Conservation (phyloP, 2,329 filamentous ascomycete genomes). For the Xylaria sp. region DNA sequence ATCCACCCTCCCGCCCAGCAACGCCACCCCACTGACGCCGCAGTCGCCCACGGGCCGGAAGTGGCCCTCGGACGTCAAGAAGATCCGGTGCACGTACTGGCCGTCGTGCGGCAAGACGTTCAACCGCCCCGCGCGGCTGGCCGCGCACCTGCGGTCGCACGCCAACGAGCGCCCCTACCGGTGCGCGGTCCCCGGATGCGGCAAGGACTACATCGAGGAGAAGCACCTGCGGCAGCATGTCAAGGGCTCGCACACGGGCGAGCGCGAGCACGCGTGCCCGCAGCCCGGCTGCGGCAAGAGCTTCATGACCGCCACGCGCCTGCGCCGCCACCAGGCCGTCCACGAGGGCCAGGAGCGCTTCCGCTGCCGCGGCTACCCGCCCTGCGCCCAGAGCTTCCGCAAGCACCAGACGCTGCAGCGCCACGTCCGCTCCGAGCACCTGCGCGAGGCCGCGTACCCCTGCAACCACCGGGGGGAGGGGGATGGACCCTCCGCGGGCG, state of each 20-base stretch:
- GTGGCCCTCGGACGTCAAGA: conserved; percentile 75
- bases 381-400: conserved; percentile 78
- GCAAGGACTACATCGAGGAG: conserved; percentile 82
- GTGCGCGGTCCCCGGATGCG: conserved; percentile 71
- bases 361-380: conserved; percentile 69
- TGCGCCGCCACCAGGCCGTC: conserved; percentile 76
- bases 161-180: conserved; percentile 80
- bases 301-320: conserved; percentile 78
- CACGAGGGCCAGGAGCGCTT: conserved; percentile 79
- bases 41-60: conserved; percentile 55
- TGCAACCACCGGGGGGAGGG: conserved; percentile 68
- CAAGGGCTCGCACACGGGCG: conserved; percentile 75
- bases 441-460: conserved; percentile 69
- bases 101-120: conserved; percentile 80
- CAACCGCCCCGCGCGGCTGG: conserved; percentile 80
- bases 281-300: conserved; percentile 74
- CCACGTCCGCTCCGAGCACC: conserved; percentile 77
- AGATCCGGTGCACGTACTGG: conserved; percentile 73
- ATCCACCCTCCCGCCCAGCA: conserved; percentile 37
- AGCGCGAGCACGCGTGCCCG: conserved; percentile 72
- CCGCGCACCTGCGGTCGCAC: conserved; percentile 81
- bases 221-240: conserved; percentile 87
- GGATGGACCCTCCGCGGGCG: conserved; percentile 21
- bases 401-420: conserved; percentile 85
- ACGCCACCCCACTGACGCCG: conserved; percentile 55